Base-by-base conservation (phyloP, 257 asterid genomes). In the Solanum arcanum region DNA sequence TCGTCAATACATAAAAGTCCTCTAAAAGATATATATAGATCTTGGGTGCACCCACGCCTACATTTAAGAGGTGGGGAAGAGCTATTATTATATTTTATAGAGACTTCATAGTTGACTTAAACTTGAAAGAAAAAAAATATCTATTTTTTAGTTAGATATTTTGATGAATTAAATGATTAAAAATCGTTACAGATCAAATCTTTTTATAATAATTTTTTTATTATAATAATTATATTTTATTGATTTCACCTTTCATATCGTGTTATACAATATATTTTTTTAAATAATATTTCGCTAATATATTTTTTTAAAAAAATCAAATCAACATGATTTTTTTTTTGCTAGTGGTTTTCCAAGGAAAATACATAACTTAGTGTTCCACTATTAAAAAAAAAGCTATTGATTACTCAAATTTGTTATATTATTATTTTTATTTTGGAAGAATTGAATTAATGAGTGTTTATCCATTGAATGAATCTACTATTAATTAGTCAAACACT, bases 151-250 rank as follows among this genome's bases (percentile, higher is more conserved):
- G 5, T 69, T 69, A 31, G 42, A 9, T 31, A 33, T 16, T 72
- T 72, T 2, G 14, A 33, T 18, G 18, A 68, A 6, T 13, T 1
- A 20, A 1, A 6, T 2, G 3, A 66, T 13, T 25, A 66, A 66
- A 66, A 25, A 5, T 25, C 2, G 35, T 5, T 5, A 1, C 4
- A 64, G 23, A 23, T 60, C 0, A 23, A 0, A 2, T 23, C 5
- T 12, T 66, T 25, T 0, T 12, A 5, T 25, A 25, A 66, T 4
- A 6, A 0, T 29, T 29, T 68, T 0, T 29, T 3, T 68, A 29
- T 13, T 5, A 1, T 27, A 68, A 6, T 1, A 12, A n/a, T 25
- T 3, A 27, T 0, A 0, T 29, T 1, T 64, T 12, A 27, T 68
- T 3, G 3, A 68, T 25, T 29, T 5, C 1, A 14, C 20, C 21